Conservation (phyloP, 2,329 filamentous ascomycete genomes). For the Chaetomiaceae sp. region DNA sequence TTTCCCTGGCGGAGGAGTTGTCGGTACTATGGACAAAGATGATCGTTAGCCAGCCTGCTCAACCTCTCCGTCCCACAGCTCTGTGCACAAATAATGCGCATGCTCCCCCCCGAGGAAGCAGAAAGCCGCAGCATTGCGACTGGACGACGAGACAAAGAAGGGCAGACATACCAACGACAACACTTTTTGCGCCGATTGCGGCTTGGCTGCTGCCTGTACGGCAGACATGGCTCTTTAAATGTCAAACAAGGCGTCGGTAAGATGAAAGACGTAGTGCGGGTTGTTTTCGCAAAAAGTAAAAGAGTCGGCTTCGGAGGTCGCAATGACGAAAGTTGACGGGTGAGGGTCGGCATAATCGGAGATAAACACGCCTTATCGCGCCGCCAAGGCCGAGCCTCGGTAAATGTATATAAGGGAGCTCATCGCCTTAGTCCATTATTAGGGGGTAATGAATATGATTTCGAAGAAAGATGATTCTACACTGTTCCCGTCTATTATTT, state of each 20-base stretch:
- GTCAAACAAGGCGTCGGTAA: background rate
- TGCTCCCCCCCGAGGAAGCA: background rate
- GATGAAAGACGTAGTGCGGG: background rate
- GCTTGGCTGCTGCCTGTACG: slow-evolving; percentile 38
- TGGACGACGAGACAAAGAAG: background rate
- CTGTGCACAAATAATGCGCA: too few relatives aligned
- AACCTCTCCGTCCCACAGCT: too few relatives aligned
- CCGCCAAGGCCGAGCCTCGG: background rate
- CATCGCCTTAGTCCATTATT: too few relatives aligned
- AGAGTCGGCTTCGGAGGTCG: background rate
- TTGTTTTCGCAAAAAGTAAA: background rate
- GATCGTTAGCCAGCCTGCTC: too few relatives aligned
- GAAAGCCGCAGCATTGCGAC: background rate
- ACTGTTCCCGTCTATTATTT: too few relatives aligned
- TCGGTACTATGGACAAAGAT: slow-evolving; percentile 90
- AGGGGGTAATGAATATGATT: too few relatives aligned
- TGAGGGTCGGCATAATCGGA: slow-evolving; percentile 8
- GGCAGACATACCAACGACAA: slow-evolving; percentile 38
- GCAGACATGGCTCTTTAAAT: slow-evolving; percentile 21
- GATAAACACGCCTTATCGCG: slow-evolving; percentile 8
- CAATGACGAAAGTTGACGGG: slow-evolving; percentile 10
- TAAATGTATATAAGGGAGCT: background rate
- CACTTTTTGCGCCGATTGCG: slow-evolving; percentile 54
- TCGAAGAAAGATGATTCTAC: too few relatives aligned
- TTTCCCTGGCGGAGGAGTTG: slow-evolving; percentile 80